phyloP scores from a whole-genome alignment of 2,329 filamentous ascomycete species.

The Curvularia sp. region DNA sequence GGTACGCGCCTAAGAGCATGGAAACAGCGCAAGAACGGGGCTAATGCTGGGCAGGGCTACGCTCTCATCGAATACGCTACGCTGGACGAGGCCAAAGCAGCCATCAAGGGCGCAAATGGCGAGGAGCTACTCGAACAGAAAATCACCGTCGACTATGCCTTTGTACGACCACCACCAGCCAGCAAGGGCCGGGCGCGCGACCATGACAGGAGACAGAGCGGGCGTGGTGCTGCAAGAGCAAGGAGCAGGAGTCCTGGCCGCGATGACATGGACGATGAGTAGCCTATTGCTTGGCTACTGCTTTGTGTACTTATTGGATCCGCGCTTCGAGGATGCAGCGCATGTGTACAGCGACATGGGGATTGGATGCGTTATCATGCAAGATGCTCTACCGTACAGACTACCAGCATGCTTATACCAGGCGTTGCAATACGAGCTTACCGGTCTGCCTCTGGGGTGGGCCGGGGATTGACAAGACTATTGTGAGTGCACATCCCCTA shows the following conservation, averaged over 20 bases:
- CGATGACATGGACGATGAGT: slow-evolving; percentile 42
- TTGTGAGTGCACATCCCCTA: slow-evolving; percentile 20
- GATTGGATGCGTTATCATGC: neutral
- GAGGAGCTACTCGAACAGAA: slow-evolving; percentile 83
- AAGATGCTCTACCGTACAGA: neutral
- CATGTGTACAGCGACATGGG: neutral
- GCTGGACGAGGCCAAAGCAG: slow-evolving; percentile 78
- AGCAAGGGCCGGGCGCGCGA: slow-evolving; percentile 57
- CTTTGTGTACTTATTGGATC: neutral
- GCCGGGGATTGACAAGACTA: slow-evolving; percentile 21
- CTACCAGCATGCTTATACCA: neutral
- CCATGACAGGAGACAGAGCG: slow-evolving; percentile 41
- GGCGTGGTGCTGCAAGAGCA: slow-evolving; percentile 43
- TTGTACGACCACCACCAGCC: slow-evolving; percentile 74
- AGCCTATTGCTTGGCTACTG: neutral
- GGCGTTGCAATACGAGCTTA: slow-evolving; percentile 18
- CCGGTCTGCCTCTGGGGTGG: slow-evolving; percentile 26
- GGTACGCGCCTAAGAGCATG: slow-evolving; percentile 55
- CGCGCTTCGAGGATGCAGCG: neutral
- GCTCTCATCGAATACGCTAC: slow-evolving; percentile 85
- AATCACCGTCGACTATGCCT: slow-evolving; percentile 81
- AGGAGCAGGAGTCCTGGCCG: slow-evolving; percentile 55
- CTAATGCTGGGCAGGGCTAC: slow-evolving; percentile 67
- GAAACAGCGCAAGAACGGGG: neutral
- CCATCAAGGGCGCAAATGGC: slow-evolving; percentile 79